Conservation (phyloP, 352 stramenopile species). For the Elongisporangium senticosum region DNA sequence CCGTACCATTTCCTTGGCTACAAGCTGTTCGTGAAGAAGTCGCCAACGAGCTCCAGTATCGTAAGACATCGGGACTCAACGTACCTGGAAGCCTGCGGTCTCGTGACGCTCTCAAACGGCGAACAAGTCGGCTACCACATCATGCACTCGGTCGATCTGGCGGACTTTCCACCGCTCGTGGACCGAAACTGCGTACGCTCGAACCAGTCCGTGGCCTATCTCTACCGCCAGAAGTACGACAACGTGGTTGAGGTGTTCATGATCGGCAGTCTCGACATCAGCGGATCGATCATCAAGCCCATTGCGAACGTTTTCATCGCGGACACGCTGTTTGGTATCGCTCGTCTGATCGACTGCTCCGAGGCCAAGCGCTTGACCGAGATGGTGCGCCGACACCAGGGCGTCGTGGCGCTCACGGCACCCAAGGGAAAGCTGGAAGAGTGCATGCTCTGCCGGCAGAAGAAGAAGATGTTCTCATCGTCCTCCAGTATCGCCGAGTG, state of each 20-base stretch:
- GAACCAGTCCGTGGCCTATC: constrained; percentile 44
- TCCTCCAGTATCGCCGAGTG: constrained; percentile 2
- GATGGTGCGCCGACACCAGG: constrained; percentile 22
- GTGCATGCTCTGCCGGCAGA: too few species aligned
- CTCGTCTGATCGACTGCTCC: constrained; percentile 26
- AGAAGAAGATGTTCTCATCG: not conserved
- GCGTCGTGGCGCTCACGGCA: constrained; percentile 2
- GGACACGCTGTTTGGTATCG: constrained; percentile 28
- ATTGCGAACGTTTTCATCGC: constrained; percentile 37
- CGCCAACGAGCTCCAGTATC: constrained; percentile 21
- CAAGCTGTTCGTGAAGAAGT: constrained; percentile 53
- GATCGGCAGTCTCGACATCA: constrained; percentile 43
- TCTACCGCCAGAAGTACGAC: constrained; percentile 48
- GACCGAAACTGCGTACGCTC: constrained; percentile 52
- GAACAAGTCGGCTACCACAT: constrained; percentile 29
- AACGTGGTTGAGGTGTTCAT: constrained; percentile 55
- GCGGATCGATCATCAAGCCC: constrained; percentile 28
- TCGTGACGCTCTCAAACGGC: constrained; percentile 14
- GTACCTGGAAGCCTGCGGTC: constrained; percentile 24
- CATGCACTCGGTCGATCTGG: constrained; percentile 31
- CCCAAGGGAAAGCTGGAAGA: too few species aligned
- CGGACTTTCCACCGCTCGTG: constrained; percentile 38
- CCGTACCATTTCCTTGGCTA: constrained; percentile 47
- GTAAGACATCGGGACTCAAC: constrained; percentile 29
- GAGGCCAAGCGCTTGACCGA: constrained; percentile 42